Evolutionary conservation across 352 stramenopile species (phyloP), one percentile per base, ranked within the genome.

Genomic region (Elongisporangium prolatum): DNA sequence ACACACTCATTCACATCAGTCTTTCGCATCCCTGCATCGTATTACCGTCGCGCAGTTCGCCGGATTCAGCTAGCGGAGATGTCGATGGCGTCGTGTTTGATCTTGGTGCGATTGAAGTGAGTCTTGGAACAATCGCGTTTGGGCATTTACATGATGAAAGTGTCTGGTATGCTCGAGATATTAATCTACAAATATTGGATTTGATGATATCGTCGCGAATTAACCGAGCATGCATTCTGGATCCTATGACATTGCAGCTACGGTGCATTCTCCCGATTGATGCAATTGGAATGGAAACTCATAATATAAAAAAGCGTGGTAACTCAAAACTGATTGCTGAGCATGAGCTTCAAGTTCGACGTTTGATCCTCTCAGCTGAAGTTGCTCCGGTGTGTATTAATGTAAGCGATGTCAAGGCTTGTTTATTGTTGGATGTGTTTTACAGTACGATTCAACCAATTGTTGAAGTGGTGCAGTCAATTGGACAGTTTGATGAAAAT

Each of bases 1-100:
- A 40, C 28, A 40, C 28, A 13, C 28, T 40, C 5, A 40, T 40
- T 13, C 28, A 40, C 28, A 40, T 80, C 11, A 73, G 63, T 25
- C 54, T 91, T 16, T 63, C 65, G 4, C 75, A 84, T 59, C 78
- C 75, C 3, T 71, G 57, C 48, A 63, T 86, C 47, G 54, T 86
- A 20, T 48, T 88, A 21, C 71, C 78, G 2, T 80, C 73, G 48
- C 75, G 65, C 17, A 56, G 51, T 20, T 48, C 40, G 25, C 52
- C 54, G 6, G 54, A 59, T 22, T 52, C 3, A 25, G 48, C 47
- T 20, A 34, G 48, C 14, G 55, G 75, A 21, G 61, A 63, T 11
- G 65, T 59, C 9, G 65, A 77, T 50, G 78, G 73, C 3, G 62
- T 84, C 21, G 59, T 80, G 20, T 38, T 88, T 28, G 75, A 88